Base-by-base conservation (phyloP, 768 basidiomycete genomes). In the Favolaschia claudopus region DNA sequence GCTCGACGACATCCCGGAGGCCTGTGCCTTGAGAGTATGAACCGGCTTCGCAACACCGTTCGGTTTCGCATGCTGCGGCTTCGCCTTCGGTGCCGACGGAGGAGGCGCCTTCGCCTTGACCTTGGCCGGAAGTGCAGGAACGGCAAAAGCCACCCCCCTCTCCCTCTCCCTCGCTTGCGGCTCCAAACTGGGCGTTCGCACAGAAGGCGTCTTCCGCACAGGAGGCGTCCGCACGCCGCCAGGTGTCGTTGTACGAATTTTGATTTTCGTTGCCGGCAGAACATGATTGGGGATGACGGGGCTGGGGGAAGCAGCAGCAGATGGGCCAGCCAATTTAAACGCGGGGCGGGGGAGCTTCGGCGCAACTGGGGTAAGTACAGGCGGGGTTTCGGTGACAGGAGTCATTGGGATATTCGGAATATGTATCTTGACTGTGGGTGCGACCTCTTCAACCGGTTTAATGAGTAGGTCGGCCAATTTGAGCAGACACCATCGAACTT, bases 381-480 rank as follows among this genome's bases (percentile, higher is more conserved):
- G 87, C 12, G 84, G 70, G 5, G 70, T 70, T 62, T 95, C 93
- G 5, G 74, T 66, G 2, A 90, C 81, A 14, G 95, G 93, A 2
- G 92, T 93, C 25, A 79, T 79, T 36, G 83, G 83, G 50, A 95
- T 85, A 65, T 93, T 79, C 33, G 83, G 83, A 50, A 95, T 85
- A 65, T 93, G 91, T 46, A 96, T 88, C 42, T 87, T 92, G 60
- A 96, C 88, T 55, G 93, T 95, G 1, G 96, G 96, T 7, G 91
- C 79, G 2, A 87, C 82, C 74, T 99, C 96, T 56, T 93, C 88
- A 4, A 87, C 79, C 22, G 93, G 91, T 48, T 89, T 87, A 64
- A 96, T 89, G 38, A 95, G 83, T 19, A 96, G 81, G 67, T 98
- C 96, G 6, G 93, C 93, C 22, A 97, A 78, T 74, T 99, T 98